Percentiles rank a stretch among this genome's conserved stretches.
Evolutionary conservation across 306 rosid genomes (phyloP).

Genomic region (Myrica gale): DNA sequence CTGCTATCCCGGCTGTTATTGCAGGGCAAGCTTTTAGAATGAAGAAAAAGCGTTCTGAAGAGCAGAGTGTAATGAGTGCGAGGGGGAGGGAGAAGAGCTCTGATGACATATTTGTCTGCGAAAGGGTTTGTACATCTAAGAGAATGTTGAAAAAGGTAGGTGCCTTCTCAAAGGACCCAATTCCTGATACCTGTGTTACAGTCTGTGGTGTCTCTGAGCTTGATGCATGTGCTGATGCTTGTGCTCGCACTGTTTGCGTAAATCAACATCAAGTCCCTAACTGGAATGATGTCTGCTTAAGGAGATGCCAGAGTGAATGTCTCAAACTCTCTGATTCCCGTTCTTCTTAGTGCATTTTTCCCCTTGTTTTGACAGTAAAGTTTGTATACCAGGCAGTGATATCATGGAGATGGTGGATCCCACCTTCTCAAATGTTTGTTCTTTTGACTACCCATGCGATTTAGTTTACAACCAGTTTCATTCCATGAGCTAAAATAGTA

Average conservation of each 20-base stretch:
- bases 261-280: conserved; percentile 94
- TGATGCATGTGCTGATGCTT: conserved; percentile 92
- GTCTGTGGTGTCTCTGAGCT: conserved; percentile 92
- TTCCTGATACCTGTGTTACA: conserved; percentile 92
- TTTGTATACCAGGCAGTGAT: background rate
- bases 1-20: conserved; percentile 73
- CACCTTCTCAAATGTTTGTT: background rate
- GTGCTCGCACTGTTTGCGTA: conserved; percentile 89
- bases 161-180: conserved; percentile 88
- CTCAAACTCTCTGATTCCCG: conserved; percentile 67
- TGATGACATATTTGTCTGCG: conserved; percentile 86
- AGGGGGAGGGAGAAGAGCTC: conserved; percentile 90
- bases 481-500: background rate
- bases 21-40: conserved; percentile 77
- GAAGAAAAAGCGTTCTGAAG: conserved; percentile 68
- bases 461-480: background rate
- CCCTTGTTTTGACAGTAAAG: background rate
- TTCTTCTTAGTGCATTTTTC: conserved; percentile 41
- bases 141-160: conserved; percentile 93
- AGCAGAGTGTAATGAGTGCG: conserved; percentile 60
- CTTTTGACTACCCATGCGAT: background rate
- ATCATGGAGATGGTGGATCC: background rate
- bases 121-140: conserved; percentile 89
- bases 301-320: conserved; percentile 95
- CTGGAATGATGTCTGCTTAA: conserved; percentile 86